Evolutionary conservation across 352 stramenopile species (phyloP), one percentile per base, ranked within the genome.

Genomic region (Phytopythium oedochilum): DNA sequence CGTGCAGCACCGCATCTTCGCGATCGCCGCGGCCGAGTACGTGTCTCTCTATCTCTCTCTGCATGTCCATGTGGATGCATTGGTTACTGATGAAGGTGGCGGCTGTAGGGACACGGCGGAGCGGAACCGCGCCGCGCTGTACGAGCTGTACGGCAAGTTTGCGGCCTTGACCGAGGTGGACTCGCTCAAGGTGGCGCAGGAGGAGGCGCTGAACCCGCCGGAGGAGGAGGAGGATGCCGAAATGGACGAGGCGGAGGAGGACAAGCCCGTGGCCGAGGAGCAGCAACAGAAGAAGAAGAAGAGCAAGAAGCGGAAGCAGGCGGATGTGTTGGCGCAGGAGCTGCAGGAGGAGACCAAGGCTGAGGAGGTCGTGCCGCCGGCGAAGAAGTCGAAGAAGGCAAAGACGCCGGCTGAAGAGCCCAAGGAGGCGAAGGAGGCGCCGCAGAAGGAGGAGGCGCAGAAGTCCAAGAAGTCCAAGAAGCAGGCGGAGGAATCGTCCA

Each of bases 1-100:
- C 9, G 71, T 94, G 52, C 84, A 94, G 70, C 80, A 92, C 62
- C 82, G 82, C 43, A 80, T 94, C 60, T 91, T 94, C 47, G 54
- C 60, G 6, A 86, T 94, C 59, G 84, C 82, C 1, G 83, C 84
- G 18, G 81, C 80, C 36, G 78, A 90, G 71, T 84, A 74, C 42
- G 70, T 68, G n/a, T 15, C 29, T 34, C 29, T 34, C 29, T 34
- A 5, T 34, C 29, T 34, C 29, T 34, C 29, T 34, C 29, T 34
- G 5, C 29, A 34, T 34, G 5, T 5, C 5, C 10, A 5, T 34
- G 5, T 34, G 5, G 5, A 34, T 10, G 10, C 10, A 7, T 20
- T 51, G 45, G n/a, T 20, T 44, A 10, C 38, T 54, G 29, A 32
- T 38, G 18, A 9, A 22, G 40, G 26, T 10, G 10, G 29, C n/a